These are phyloP conservation scores for Globisporangium solare DNA, from an alignment of 352 stramenopile genomes.

Conservation along the genomic window DNA sequence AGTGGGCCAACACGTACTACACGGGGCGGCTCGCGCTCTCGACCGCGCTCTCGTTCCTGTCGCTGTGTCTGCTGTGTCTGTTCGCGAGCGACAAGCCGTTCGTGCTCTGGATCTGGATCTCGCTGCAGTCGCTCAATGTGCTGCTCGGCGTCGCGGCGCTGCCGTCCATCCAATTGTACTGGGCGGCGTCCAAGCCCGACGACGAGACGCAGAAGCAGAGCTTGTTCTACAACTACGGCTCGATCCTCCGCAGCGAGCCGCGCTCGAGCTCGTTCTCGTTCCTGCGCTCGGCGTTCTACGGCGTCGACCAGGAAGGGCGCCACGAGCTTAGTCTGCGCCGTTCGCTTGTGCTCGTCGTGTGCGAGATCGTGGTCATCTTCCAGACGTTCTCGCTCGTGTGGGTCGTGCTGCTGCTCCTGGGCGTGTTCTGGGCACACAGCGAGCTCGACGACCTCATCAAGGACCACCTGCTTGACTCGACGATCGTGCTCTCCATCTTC, in stretches of 20 bases:
- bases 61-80: conserved; percentile 34
- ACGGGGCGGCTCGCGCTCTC: conserved; percentile 46
- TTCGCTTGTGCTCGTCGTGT: conserved; percentile 44
- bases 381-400: conserved; percentile 47
- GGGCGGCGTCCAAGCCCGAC: conserved; percentile 3
- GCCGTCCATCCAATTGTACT: conserved; percentile 41
- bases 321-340: conserved; percentile 43
- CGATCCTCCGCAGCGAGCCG: conserved; percentile 18
- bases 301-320: conserved; percentile 23
- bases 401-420: conserved; percentile 40
- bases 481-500: conserved; percentile 20
- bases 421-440: conserved; percentile 40
- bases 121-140: conserved; percentile 51
- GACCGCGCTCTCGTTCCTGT: conserved; percentile 39
- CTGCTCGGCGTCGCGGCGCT: conserved; percentile 51
- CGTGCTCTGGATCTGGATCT: conserved; percentile 42
- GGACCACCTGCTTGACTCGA: conserved; percentile 15
- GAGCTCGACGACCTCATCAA: conserved; percentile 42
- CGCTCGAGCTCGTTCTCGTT: conserved; percentile 47
- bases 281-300: conserved; percentile 40
- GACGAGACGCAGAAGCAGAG: background rate
- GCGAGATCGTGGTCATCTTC: conserved; percentile 61
- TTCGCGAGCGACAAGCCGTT: conserved; percentile 21
- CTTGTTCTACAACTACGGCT: conserved; percentile 15
- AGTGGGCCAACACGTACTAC: conserved; percentile 74